A percentile compares a stretch with the other conserved stretches of the same genome.
phyloP scores from a whole-genome alignment of 2,329 filamentous ascomycete species.

The Botrytis fragariae region DNA sequence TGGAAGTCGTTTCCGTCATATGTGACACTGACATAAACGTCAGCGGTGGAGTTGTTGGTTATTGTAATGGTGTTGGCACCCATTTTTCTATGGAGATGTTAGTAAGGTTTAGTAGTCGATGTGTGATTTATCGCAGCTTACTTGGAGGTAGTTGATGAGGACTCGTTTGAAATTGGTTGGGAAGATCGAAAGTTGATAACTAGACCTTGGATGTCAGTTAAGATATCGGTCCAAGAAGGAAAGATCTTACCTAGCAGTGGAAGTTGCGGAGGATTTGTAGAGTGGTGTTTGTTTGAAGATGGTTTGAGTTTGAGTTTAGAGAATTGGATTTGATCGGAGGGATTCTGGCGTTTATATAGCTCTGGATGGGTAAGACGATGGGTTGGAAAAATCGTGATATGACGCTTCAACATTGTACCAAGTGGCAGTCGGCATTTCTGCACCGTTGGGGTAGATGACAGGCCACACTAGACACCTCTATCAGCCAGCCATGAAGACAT shows the following conservation, averaged over 20 bases:
- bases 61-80: slow-evolving; percentile 6
- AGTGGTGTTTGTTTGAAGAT: not conserved
- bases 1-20: not conserved
- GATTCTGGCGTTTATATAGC: slow-evolving; percentile 15
- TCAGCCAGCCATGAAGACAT: not conserved
- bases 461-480: not conserved
- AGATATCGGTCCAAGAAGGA: not conserved
- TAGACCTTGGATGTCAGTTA: not conserved
- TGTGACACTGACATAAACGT: slow-evolving; percentile 10
- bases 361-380: not conserved
- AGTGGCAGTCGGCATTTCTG: not conserved
- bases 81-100: slow-evolving; percentile 14
- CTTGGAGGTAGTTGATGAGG: not conserved
- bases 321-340: not conserved
- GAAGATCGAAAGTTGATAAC: not conserved
- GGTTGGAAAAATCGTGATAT: not conserved
- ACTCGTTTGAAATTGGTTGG: not conserved
- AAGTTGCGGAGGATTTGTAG: not conserved
- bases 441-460: not conserved
- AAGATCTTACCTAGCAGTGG: slow-evolving; percentile 4
- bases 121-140: not conserved
- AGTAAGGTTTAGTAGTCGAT: not conserved
- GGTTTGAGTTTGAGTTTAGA: not conserved
- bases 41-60: not conserved
- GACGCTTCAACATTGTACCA: not conserved